These are phyloP conservation scores for Kodamaea suecica DNA, from an alignment of 1,139 yeast genomes.

Conservation along the genomic window DNA sequence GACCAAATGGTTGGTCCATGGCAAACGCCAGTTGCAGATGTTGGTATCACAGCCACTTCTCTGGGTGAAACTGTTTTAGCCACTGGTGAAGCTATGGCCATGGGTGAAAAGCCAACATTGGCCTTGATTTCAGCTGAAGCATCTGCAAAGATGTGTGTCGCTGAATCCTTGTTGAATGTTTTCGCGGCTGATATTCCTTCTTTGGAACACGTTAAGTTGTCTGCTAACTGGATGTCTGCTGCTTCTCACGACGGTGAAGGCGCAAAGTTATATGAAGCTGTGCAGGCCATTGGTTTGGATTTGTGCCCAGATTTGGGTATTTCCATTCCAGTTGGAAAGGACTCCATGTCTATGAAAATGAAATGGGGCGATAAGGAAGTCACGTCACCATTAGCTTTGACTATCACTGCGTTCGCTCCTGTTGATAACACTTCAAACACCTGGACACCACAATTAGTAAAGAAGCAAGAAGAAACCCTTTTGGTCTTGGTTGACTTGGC, in stretches of 20 bases:
- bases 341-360: constrained; percentile 99
- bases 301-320: constrained; percentile 91
- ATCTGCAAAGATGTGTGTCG: constrained; percentile 95
- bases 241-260: constrained; percentile 97
- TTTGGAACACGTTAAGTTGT: constrained; percentile 72
- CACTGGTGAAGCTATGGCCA: constrained; percentile 95
- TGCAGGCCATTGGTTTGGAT: constrained; percentile 92
- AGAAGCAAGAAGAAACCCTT: constrained; percentile 48
- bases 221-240: constrained; percentile 99
- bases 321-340: constrained; percentile 97
- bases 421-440: constrained; percentile 82
- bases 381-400: constrained; percentile 90
- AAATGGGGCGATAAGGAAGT: constrained; percentile 93
- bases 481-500: constrained; percentile 83
- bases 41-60: constrained; percentile 92
- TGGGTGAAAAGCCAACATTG: constrained; percentile 93
- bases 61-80: constrained; percentile 65
- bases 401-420: constrained; percentile 88
- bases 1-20: constrained; percentile 99
- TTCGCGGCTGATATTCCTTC: constrained; percentile 86
- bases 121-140: constrained; percentile 92
- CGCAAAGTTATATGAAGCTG: constrained; percentile 91
- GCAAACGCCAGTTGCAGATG: constrained; percentile 99
- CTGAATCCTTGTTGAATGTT: constrained; percentile 86
- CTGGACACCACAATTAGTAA: constrained; percentile 86